Evolutionary conservation across 371 early-diverging fungal species (phyloP).

Genomic region (Mucor plumbeus): DNA sequence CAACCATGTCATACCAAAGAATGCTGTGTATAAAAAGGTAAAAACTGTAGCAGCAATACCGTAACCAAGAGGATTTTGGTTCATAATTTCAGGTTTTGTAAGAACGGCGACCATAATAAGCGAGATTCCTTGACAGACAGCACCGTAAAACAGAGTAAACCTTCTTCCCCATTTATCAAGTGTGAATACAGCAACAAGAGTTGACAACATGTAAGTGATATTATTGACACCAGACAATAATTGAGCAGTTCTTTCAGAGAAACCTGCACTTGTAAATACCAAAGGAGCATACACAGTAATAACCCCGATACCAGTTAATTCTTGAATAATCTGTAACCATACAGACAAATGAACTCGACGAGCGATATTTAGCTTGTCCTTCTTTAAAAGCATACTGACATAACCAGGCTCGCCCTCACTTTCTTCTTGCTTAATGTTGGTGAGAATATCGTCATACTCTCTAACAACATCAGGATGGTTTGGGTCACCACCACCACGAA

Average conservation of each 20-base stretch:
- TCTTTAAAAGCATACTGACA: slow-evolving; percentile 40
- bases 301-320: slow-evolving; percentile 47
- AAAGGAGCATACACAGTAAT: slow-evolving; percentile 50
- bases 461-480: slow-evolving; percentile 38
- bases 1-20: slow-evolving; percentile 51
- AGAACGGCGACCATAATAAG: slow-evolving; percentile 42
- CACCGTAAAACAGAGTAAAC: slow-evolving; percentile 45
- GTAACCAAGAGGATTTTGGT: slow-evolving; percentile 30
- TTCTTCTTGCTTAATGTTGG: slow-evolving; percentile 36
- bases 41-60: slow-evolving; percentile 45
- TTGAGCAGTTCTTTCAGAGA: slow-evolving; percentile 36
- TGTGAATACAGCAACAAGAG: slow-evolving; percentile 45
- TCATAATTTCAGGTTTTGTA: slow-evolving; percentile 44
- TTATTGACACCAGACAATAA: slow-evolving; percentile 47
- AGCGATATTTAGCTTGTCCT: slow-evolving; percentile 43
- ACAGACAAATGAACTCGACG: slow-evolving; percentile 51
- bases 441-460: slow-evolving; percentile 41
- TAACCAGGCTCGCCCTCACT: slow-evolving; percentile 43
- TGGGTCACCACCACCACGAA: slow-evolving; percentile 45
- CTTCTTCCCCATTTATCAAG: slow-evolving; percentile 47
- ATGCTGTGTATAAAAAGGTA: slow-evolving; percentile 41
- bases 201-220: slow-evolving; percentile 43
- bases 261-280: slow-evolving; percentile 41
- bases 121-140: slow-evolving; percentile 44
- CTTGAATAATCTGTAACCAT: slow-evolving; percentile 52